Percentiles rank a stretch among this genome's conserved stretches.
phyloP scores from a whole-genome alignment of 352 stramenopile species.

The Pythium monospermum region DNA sequence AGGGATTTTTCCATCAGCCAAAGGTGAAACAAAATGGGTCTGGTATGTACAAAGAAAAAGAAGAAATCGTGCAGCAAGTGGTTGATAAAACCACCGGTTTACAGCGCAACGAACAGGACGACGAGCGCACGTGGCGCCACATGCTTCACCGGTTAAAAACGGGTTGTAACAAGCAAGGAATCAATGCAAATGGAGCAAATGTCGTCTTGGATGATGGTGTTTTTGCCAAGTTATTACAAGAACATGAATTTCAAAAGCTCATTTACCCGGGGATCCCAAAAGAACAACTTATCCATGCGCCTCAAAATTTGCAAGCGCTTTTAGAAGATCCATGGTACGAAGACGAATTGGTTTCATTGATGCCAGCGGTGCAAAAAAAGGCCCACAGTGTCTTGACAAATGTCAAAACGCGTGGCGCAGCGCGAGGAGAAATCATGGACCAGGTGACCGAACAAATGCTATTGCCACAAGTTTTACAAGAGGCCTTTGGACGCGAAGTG shows the following conservation, averaged over 20 bases:
- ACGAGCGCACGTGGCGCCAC: conserved; percentile 45
- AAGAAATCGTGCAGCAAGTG: conserved; percentile 30
- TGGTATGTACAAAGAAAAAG: conserved; percentile 64
- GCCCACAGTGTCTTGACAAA: conserved; percentile 70
- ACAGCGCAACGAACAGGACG: conserved; percentile 26
- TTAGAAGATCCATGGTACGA: conserved; percentile 80
- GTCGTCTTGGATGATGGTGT: conserved; percentile 76
- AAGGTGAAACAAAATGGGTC: conserved; percentile 24
- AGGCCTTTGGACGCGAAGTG: conserved; percentile 80
- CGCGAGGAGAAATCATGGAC: conserved; percentile 79
- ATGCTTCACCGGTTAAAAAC: conserved; percentile 64
- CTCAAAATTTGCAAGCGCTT: conserved; percentile 66
- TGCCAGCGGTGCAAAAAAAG: conserved; percentile 80
- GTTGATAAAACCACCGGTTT: conserved; percentile 16
- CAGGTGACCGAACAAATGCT: conserved; percentile 54
- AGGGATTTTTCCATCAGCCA: conserved; percentile 39
- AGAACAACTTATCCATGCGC: conserved; percentile 60
- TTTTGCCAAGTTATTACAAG: conserved; percentile 66
- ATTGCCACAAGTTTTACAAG: conserved; percentile 72
- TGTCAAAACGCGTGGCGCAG: conserved; percentile 71
- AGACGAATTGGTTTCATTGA: conserved; percentile 63
- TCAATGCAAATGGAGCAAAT: conserved; percentile 48
- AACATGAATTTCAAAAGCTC: conserved; percentile 67
- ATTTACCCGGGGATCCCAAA: conserved; percentile 74
- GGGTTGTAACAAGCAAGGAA: conserved; percentile 44